Evolutionary conservation across 192 early-diverging fungal genomes (phyloP).

Genomic region (Entomortierella lignicola): DNA sequence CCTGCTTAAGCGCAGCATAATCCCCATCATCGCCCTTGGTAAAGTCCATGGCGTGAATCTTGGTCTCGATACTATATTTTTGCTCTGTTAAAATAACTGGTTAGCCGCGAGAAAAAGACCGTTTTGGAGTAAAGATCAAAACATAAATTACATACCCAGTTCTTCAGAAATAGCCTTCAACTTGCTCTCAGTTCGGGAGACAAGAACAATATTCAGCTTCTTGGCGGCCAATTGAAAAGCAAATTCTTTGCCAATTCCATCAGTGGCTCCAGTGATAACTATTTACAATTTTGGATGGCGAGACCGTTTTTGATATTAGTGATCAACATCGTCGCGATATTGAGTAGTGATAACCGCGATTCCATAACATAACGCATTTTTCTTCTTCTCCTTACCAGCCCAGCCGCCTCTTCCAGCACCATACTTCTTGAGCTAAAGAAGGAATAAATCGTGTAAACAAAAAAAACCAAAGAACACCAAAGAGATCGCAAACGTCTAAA

Average conservation of each 20-base stretch:
- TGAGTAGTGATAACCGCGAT: too few relatives aligned
- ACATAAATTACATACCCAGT: conserved; percentile 55
- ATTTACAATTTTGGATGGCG: too few relatives aligned
- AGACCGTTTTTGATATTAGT: neutral
- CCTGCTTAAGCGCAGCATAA: conserved; percentile 71
- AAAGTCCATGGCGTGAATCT: conserved; percentile 86
- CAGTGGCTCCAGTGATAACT: conserved; percentile 96
- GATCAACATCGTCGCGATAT: neutral
- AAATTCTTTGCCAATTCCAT: conserved; percentile 96
- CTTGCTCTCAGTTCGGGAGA: conserved; percentile 86
- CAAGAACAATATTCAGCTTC: conserved; percentile 85
- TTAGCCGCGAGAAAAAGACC: neutral
- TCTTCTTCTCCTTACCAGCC: conserved; percentile 30
- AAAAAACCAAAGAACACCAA: neutral
- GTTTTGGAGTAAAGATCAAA: too few relatives aligned
- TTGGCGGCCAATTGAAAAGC: conserved; percentile 89
- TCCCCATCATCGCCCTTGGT: conserved; percentile 68
- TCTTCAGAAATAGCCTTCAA: conserved; percentile 80
- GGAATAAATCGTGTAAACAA: neutral
- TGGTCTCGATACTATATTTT: conserved; percentile 71
- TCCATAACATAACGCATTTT: neutral
- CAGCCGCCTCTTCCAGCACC: conserved; percentile 49
- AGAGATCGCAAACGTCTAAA: neutral
- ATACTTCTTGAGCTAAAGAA: conserved; percentile 45
- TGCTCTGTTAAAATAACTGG: conserved; percentile 23